Evolutionary conservation across 768 basidiomycete genomes (phyloP).

Genomic region (Boletellus ananas): DNA sequence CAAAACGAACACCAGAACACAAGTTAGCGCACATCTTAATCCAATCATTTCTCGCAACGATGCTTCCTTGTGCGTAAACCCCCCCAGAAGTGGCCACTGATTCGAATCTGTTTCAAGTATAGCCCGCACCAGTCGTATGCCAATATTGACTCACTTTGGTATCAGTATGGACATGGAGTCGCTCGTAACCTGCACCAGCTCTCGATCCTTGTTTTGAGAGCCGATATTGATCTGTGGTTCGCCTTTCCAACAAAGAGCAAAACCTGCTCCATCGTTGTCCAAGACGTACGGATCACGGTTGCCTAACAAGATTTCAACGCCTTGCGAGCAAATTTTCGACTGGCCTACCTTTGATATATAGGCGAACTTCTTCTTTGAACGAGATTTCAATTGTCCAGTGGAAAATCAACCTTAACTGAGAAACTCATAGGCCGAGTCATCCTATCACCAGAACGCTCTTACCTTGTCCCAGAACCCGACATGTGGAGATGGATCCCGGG

Average conservation of each 20-base stretch:
- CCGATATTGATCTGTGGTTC: constrained; percentile 68
- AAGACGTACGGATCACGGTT: constrained; percentile 77
- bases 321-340: background rate
- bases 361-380: constrained; percentile 68
- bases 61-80: constrained; percentile 18
- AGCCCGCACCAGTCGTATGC: background rate
- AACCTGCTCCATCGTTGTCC: constrained; percentile 73
- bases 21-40: constrained; percentile 82
- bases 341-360: constrained; percentile 78
- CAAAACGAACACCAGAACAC: constrained; percentile 80
- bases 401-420: constrained; percentile 68
- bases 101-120: constrained; percentile 21
- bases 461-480: constrained; percentile 97
- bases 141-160: constrained; percentile 62
- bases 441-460: constrained; percentile 13
- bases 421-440: constrained; percentile 4
- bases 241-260: constrained; percentile 82
- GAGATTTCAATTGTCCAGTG: constrained; percentile 75
- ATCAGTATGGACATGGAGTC: constrained; percentile 79
- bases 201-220: constrained; percentile 63
- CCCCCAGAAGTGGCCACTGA: background rate
- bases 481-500: constrained; percentile 76
- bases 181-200: constrained; percentile 79
- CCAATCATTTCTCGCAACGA: constrained; percentile 32
- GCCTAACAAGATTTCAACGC: constrained; percentile 43